phyloP scores from a whole-genome alignment of 257 asterid genomes.

The Solanum corneliomulleri region DNA sequence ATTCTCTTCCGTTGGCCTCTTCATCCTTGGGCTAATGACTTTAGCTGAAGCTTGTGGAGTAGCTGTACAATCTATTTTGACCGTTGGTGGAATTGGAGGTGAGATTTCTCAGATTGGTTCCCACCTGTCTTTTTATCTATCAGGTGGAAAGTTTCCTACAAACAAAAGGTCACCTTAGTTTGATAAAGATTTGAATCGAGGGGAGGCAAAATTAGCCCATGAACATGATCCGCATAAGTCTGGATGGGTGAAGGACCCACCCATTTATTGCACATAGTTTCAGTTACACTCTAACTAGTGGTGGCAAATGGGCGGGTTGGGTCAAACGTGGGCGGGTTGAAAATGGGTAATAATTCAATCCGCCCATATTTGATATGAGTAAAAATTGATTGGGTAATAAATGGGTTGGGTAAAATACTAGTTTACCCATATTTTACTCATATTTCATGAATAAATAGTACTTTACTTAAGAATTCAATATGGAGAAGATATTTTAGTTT shows the following conservation, averaged over 20 bases:
- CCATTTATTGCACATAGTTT: background rate
- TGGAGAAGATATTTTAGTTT: too few relatives aligned
- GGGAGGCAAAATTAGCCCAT: background rate
- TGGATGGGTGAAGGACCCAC: background rate
- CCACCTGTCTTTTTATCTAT: background rate
- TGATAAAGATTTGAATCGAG: background rate
- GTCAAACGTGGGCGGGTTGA: too few relatives aligned
- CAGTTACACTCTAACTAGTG: background rate
- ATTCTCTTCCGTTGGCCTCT: conserved; percentile 68
- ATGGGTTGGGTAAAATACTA: too few relatives aligned
- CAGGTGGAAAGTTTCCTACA: background rate
- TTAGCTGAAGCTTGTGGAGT: conserved; percentile 94
- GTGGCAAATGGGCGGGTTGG: too few relatives aligned
- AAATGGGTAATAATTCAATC: too few relatives aligned
- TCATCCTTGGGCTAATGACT: conserved; percentile 67
- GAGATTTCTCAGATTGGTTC: conserved; percentile 3
- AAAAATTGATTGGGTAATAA: too few relatives aligned
- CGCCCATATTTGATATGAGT: too few relatives aligned
- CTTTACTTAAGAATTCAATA: too few relatives aligned
- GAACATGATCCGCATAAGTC: background rate
- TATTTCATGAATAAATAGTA: too few relatives aligned
- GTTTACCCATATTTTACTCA: too few relatives aligned
- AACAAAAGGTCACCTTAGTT: background rate
- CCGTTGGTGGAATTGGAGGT: conserved; percentile 99
- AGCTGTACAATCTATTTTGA: conserved; percentile 82